phyloP scores from a whole-genome alignment of 805 yeast genomes.

The Saturnispora saitoi region DNA sequence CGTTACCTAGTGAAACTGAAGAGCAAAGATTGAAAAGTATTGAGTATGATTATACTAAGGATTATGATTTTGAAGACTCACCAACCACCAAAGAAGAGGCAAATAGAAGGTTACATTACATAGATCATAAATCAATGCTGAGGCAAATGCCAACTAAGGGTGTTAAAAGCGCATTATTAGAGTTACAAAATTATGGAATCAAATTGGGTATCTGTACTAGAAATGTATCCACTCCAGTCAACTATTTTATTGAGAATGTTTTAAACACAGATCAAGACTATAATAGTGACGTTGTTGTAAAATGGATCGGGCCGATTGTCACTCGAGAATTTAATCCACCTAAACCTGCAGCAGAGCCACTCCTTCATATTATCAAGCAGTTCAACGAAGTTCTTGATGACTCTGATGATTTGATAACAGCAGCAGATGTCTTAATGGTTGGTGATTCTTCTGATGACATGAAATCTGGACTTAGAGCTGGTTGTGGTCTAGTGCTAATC shows the following conservation, averaged over 20 bases:
- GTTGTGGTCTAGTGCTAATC: slow-evolving; percentile 47
- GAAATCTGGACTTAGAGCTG: slow-evolving; percentile 56
- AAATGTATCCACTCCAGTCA: slow-evolving; percentile 46
- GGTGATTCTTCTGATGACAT: slow-evolving; percentile 71
- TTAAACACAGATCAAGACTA: slow-evolving; percentile 30
- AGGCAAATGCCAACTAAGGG: slow-evolving; percentile 47
- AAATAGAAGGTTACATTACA: slow-evolving; percentile 35
- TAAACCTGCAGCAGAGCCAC: slow-evolving; percentile 59
- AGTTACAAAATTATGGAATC: slow-evolving; percentile 21
- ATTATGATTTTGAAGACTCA: not conserved
- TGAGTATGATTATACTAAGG: slow-evolving; percentile 25
- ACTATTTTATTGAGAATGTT: slow-evolving; percentile 38
- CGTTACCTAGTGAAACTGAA: slow-evolving; percentile 1
- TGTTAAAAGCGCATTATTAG: slow-evolving; percentile 33
- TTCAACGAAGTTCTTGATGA: slow-evolving; percentile 26
- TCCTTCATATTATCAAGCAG: slow-evolving; percentile 41
- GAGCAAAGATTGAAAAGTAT: slow-evolving; percentile 43
- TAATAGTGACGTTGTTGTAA: not conserved
- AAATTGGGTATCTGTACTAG: slow-evolving; percentile 56
- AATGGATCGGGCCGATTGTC: slow-evolving; percentile 36
- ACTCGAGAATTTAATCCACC: slow-evolving; percentile 62
- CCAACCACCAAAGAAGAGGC: slow-evolving; percentile 32
- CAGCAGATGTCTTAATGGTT: slow-evolving; percentile 51
- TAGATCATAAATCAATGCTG: slow-evolving; percentile 58
- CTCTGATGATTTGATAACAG: slow-evolving; percentile 28